Base-by-base conservation (phyloP, 805 yeast genomes). In the Lipomyces sp. region DNA sequence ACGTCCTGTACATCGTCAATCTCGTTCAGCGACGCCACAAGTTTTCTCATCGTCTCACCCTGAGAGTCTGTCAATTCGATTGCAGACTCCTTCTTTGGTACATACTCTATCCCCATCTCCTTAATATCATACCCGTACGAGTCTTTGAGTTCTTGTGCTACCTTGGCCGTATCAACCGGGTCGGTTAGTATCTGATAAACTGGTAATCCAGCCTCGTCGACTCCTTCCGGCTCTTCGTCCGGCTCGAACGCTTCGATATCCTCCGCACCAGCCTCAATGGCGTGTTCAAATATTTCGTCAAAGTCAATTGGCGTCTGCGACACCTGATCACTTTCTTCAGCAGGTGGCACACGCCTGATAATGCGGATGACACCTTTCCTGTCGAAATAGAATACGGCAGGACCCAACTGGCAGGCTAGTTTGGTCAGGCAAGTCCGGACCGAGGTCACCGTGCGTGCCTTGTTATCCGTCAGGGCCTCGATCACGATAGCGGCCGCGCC, bases 381-480 rank as follows among this genome's bases (percentile, higher is more conserved):
- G 64, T 89, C 88, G 79, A 94, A 94, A 79, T 89, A 83, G 75
- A 86, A 94, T 61, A 83, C 77, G 18, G 96, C 88, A 7, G 97
- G 96, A 11, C 95, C 85, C 76, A 92, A 79, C 37, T 87, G 82
- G 0, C 87, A 87, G 70, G 83, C 84, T 60, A 48, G 71, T 71
- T 90, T 90, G 53, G 87, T 84, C 76, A 94, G 86, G 3, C 90
- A 88, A 7, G 89, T 86, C 73, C 93, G 85, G 7, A 95, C 88
- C 59, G 83, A 82, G 15, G 90, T 88, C 45, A 92, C 84, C 0
- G 97, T 88, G 60, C 98, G 81, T 66, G 89, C 87, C 77, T 90
- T 91, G 77, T 92, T 94, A 75, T 94, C 97, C 0, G 98, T 94
- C 59, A 87, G 81, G 0, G 97, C 93, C 73, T 92, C 97, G 3